Conservation (phyloP, 1,284 basidiomycete species). For the Pterulicium gracile region DNA sequence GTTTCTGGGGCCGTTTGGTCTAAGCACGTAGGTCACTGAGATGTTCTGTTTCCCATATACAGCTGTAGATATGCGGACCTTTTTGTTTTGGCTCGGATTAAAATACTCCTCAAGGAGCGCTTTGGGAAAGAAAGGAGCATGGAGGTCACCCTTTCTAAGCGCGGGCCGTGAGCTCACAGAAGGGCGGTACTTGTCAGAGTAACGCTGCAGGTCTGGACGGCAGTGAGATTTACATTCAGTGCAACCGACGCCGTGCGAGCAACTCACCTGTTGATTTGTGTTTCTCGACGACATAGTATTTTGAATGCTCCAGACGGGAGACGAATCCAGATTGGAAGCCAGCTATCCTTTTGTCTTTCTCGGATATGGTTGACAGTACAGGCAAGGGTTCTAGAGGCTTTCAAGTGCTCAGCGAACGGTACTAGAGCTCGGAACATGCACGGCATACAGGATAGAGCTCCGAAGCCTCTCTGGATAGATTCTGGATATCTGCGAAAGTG, state of each 20-base stretch:
- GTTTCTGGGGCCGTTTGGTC: constrained; percentile 27
- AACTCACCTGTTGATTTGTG: constrained; percentile 51
- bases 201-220: constrained; percentile 54
- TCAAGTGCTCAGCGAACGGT: no score
- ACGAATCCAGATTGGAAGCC: constrained; percentile 59
- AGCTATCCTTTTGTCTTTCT: constrained; percentile 52
- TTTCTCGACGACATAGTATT: constrained; percentile 64
- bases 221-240: neutral
- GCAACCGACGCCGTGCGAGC: no score
- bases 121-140: constrained; percentile 67
- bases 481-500: constrained; percentile 66
- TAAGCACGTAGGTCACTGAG: constrained; percentile 13
- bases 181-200: constrained; percentile 72
- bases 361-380: constrained; percentile 48
- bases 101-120: constrained; percentile 69
- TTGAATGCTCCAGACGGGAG: constrained; percentile 48
- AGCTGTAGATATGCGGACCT: constrained; percentile 32
- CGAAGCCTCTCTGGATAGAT: constrained; percentile 61
- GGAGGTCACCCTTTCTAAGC: constrained; percentile 56
- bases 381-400: constrained; percentile 27
- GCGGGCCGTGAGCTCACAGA: constrained; percentile 46
- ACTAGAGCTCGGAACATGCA: no score
- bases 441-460: constrained; percentile 66
- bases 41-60: no score
- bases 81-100: constrained; percentile 51